These are phyloP conservation scores for Ogataea chonburiensis DNA, from an alignment of 805 yeast species.

Conservation along the genomic window DNA sequence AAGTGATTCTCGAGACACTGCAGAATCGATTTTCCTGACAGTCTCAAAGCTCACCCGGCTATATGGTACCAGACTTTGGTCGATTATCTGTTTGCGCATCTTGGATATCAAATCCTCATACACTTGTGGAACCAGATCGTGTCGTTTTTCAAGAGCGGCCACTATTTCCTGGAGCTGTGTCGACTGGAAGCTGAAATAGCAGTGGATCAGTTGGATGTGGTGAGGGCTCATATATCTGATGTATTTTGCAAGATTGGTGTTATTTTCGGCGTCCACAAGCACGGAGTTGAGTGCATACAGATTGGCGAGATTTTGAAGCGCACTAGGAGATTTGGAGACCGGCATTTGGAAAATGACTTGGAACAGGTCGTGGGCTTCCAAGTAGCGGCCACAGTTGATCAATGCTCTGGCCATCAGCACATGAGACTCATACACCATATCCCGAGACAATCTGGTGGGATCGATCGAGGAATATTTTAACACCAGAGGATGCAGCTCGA, in stretches of 20 bases:
- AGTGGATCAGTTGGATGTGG: slow-evolving; percentile 15
- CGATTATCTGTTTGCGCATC: slow-evolving; percentile 12
- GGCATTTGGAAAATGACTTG: slow-evolving; percentile 23
- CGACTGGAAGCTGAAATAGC: slow-evolving; percentile 16
- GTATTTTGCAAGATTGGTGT: slow-evolving; percentile 17
- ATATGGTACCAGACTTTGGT: slow-evolving; percentile 1
- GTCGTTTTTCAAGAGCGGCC: slow-evolving; percentile 2
- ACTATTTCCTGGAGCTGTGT: slow-evolving; percentile 13
- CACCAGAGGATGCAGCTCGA: not conserved
- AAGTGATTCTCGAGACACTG: slow-evolving; percentile 12
- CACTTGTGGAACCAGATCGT: slow-evolving; percentile 7
- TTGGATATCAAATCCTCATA: slow-evolving; percentile 11
- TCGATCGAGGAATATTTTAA: slow-evolving; percentile 16
- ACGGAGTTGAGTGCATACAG: slow-evolving; percentile 21
- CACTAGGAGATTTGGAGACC: not conserved
- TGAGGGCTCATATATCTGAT: slow-evolving; percentile 10
- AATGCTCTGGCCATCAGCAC: slow-evolving; percentile 20
- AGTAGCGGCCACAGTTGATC: slow-evolving; percentile 16
- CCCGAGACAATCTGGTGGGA: slow-evolving; percentile 8
- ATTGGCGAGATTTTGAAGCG: slow-evolving; percentile 10
- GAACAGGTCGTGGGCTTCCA: slow-evolving; percentile 21
- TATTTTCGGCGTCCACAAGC: slow-evolving; percentile 8
- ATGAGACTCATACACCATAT: slow-evolving; percentile 20
- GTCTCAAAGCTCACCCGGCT: slow-evolving; percentile 4
- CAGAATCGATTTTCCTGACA: slow-evolving; percentile 2